Base-by-base conservation (phyloP, 768 basidiomycete genomes). In the Exsudoporus frostii region DNA sequence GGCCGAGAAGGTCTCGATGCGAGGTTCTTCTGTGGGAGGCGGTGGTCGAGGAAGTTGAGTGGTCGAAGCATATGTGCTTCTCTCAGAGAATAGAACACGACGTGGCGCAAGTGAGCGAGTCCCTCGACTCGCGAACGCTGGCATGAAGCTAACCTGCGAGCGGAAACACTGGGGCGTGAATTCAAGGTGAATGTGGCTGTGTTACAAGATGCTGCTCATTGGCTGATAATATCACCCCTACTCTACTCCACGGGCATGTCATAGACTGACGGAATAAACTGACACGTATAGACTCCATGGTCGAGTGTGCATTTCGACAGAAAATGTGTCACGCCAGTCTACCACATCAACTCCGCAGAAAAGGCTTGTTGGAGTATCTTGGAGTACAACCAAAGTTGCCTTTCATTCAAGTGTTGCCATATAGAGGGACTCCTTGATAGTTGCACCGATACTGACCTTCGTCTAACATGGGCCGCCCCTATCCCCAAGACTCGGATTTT, bases 1-100 rank as follows among this genome's bases (percentile, higher is more conserved):
- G 20, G 68, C 72, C 29, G 75, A 69, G 60, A 78, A 80, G 0
- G 73, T 77, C 56, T 74, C 75, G 0, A 58, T 56, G 3, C 56
- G 61, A 5, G 73, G 74, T 32, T 61, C 56, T 34, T 61, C 57
- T 43, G 56, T 50, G 10, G 68, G 60, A 38, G 72, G 71, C 0
- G 64, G 65, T 37, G 68, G 65, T 45, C 47, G 59, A 24, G 59
- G 65, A n/a, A 62, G 29, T n/a, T 55, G 64, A 4, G 66, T 55
- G 14, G 59, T n/a, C 11, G 57, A 60, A n/a, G 55, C 56, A 50
- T 65, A 60, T 27, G 55, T 20, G 25, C 57, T 52, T 44, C 45
- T 50, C 29, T 42, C 50, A 39, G 56, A 44, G 8, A 51, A 30
- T 40, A 56, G 44, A 30, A 59, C 27, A 17, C 61, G 51, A 42